Percentiles rank a stretch among this genome's conserved stretches.
These are phyloP conservation scores for Hypseocharis bilobata DNA, from an alignment of 441 rosid genomes.

Conservation along the genomic window DNA sequence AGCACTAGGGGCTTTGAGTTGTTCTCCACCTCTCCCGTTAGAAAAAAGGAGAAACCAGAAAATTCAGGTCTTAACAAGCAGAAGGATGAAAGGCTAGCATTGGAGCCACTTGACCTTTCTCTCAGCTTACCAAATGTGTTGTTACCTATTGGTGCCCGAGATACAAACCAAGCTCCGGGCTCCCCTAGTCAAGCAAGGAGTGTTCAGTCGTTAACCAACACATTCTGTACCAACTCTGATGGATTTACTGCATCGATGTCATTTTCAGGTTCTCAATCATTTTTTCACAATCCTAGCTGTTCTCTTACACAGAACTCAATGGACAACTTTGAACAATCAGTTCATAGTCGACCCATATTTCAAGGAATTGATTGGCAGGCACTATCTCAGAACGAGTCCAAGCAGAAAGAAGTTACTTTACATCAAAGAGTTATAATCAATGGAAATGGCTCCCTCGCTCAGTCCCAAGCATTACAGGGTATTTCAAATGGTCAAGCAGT, in stretches of 20 bases:
- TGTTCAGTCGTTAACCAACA: slow-evolving; percentile 59
- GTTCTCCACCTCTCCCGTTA: slow-evolving; percentile 61
- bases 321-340: slow-evolving; percentile 84
- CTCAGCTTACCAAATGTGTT: slow-evolving; percentile 84
- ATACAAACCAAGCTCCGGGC: slow-evolving; percentile 42
- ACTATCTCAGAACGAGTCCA: slow-evolving; percentile 55
- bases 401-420: slow-evolving; percentile 53
- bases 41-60: slow-evolving; percentile 41
- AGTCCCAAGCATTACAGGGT: slow-evolving; percentile 43
- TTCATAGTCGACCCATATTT: slow-evolving; percentile 88
- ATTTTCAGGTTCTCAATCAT: slow-evolving; percentile 84
- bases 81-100: slow-evolving; percentile 49
- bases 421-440: slow-evolving; percentile 55
- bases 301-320: slow-evolving; percentile 73
- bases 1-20: slow-evolving; percentile 79
- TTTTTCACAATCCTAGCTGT: slow-evolving; percentile 91
- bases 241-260: slow-evolving; percentile 89
- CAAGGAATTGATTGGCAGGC: slow-evolving; percentile 77
- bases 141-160: slow-evolving; percentile 66
- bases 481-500: slow-evolving; percentile 38
- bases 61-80: slow-evolving; percentile 35
- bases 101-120: slow-evolving; percentile 86
- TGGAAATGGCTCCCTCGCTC: slow-evolving; percentile 52
- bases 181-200: slow-evolving; percentile 80
- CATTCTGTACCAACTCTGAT: slow-evolving; percentile 68